A percentile compares a stretch with the other conserved stretches of the same genome.
phyloP scores from a whole-genome alignment of 2,329 filamentous ascomycete genomes.

The Daldinia sp. region DNA sequence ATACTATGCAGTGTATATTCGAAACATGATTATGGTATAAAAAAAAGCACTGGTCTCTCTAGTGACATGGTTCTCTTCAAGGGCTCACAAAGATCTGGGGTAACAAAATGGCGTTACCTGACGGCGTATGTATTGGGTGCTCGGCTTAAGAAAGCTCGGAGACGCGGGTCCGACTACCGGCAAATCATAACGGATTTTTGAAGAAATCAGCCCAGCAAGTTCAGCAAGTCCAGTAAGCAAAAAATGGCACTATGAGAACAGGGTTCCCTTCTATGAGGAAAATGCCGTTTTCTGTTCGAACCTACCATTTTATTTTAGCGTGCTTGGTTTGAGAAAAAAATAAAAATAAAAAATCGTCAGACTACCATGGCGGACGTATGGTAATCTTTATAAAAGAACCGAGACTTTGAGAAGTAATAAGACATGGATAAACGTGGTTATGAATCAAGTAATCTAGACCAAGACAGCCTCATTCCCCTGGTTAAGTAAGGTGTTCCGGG shows the following conservation, averaged over 20 bases:
- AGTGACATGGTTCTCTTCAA: slow-evolving; percentile 3
- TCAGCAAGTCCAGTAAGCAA: too few species aligned
- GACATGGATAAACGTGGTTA: slow-evolving; percentile 33
- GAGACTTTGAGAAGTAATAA: slow-evolving; percentile 25
- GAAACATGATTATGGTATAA: slow-evolving; percentile 15
- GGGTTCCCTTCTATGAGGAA: not conserved
- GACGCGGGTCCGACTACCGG: slow-evolving; percentile 25
- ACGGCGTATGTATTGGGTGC: slow-evolving; percentile 1
- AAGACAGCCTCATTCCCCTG: slow-evolving; percentile 31
- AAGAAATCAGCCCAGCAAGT: slow-evolving; percentile 16
- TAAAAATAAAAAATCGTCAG: not conserved
- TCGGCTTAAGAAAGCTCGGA: slow-evolving; percentile 15
- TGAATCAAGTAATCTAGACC: slow-evolving; percentile 29
- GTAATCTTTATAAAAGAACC: slow-evolving; percentile 14
- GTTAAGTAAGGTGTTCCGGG: slow-evolving; percentile 9
- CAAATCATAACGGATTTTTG: slow-evolving; percentile 9
- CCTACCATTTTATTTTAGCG: not conserved
- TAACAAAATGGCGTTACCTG: slow-evolving; percentile 18
- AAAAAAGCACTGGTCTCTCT: slow-evolving; percentile 11
- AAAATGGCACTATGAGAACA: not conserved
- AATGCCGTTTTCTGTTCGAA: not conserved
- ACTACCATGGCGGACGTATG: not conserved
- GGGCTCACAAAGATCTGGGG: slow-evolving; percentile 20
- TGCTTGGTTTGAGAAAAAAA: too few species aligned
- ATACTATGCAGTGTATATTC: slow-evolving; percentile 23